Conservation (phyloP, 129 eudicot species). For the Artemisia tridentata region DNA sequence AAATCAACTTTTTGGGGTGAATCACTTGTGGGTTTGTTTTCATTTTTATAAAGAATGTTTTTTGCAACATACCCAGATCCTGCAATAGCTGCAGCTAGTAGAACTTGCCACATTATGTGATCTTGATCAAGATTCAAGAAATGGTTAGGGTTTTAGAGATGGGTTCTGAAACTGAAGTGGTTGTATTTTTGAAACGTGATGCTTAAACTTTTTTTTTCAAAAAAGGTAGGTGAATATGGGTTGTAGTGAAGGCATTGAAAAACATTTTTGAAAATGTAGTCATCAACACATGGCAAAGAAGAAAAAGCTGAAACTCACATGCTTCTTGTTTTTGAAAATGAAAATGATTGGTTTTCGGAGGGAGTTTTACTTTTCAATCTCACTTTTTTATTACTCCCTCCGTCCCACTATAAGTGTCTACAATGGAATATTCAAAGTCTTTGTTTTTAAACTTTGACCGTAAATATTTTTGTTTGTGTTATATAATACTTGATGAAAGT, state of each 20-base stretch:
- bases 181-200: background rate
- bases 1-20: background rate
- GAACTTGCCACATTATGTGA: conserved; percentile 78
- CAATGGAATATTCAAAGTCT: no score
- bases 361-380: conserved; percentile 23
- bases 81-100: conserved; percentile 80
- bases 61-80: conserved; percentile 80
- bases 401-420: no score
- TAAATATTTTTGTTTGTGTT: no score
- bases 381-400: background rate
- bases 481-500: no score
- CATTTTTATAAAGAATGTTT: conserved; percentile 35
- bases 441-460: no score
- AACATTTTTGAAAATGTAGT: conserved; percentile 20
- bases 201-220: no score
- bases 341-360: conserved; percentile 24
- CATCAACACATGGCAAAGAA: conserved; percentile 20
- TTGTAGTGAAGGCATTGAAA: conserved; percentile 14
- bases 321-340: conserved; percentile 28
- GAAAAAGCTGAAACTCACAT: conserved; percentile 29
- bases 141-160: conserved; percentile 25
- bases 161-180: background rate
- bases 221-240: conserved; percentile 7
- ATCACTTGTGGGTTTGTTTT: conserved; percentile 14
- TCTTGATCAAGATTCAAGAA: conserved; percentile 3